Evolutionary conservation across 2,329 filamentous ascomycete species (phyloP).

Genomic region (Neopestalotiopsis rosae): DNA sequence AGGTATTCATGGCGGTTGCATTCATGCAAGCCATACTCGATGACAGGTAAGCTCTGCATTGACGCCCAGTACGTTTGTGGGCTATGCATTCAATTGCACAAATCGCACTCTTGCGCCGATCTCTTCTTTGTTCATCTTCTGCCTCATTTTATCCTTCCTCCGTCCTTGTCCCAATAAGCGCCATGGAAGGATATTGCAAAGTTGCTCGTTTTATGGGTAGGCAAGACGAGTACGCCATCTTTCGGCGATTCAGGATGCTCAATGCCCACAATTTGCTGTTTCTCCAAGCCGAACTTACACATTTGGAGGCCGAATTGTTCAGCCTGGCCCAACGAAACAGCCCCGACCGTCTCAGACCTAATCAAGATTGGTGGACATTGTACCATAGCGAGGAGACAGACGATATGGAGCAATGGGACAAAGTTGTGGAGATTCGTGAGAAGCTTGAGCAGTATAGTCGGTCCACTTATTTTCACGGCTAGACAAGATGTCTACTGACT

Average conservation of each 20-base stretch:
- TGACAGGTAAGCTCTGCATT: too few relatives aligned
- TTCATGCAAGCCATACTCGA: too few relatives aligned
- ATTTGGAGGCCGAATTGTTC: slow-evolving; percentile 29
- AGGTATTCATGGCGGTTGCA: too few relatives aligned
- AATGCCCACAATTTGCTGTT: slow-evolving; percentile 35
- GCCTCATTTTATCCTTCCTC: too few relatives aligned
- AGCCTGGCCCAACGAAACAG: background rate
- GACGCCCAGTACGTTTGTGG: too few relatives aligned
- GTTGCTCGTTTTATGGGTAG: slow-evolving; percentile 34
- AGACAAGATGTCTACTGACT: too few relatives aligned
- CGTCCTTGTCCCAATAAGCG: too few relatives aligned
- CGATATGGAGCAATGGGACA: slow-evolving; percentile 28
- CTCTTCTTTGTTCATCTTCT: too few relatives aligned
- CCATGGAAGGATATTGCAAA: slow-evolving; percentile 31
- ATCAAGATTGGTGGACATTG: slow-evolving; percentile 29
- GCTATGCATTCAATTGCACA: too few relatives aligned
- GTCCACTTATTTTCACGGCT: background rate
- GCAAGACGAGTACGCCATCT: slow-evolving; percentile 29
- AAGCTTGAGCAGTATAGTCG: slow-evolving; percentile 31
- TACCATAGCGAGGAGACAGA: slow-evolving; percentile 19
- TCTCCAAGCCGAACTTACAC: slow-evolving; percentile 34
- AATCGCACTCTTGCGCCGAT: too few relatives aligned
- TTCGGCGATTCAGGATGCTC: slow-evolving; percentile 33
- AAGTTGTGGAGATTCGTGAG: slow-evolving; percentile 22
- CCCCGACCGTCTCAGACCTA: slow-evolving; percentile 14